Evolutionary conservation across 177 flowering plant species (phyloP).

Genomic region (Vitis hybrid): DNA sequence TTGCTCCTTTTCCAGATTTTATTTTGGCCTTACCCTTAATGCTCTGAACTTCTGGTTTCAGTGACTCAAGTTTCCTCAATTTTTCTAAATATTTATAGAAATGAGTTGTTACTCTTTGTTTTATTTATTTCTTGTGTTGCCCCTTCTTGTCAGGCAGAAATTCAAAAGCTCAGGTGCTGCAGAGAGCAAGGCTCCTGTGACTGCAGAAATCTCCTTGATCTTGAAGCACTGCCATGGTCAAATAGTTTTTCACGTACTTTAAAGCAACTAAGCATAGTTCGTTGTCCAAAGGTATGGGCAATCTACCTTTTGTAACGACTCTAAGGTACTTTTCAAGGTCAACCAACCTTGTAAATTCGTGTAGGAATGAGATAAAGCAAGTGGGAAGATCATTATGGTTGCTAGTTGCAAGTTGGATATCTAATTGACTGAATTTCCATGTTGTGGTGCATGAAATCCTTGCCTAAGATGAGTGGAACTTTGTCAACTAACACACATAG

Average conservation of each 20-base stretch:
- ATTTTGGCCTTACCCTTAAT: neutral
- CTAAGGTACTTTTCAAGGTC: neutral
- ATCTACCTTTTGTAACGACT: neutral
- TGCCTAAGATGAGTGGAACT: neutral
- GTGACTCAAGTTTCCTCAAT: neutral
- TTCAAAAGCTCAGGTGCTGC: slow-evolving; percentile 52
- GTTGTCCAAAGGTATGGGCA: slow-evolving; percentile 74
- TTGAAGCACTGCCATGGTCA: slow-evolving; percentile 62
- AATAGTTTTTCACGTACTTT: slow-evolving; percentile 50
- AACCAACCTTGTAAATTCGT: neutral
- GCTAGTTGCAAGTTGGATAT: too few species aligned
- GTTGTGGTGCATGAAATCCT: neutral
- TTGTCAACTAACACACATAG: neutral
- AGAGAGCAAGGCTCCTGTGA: slow-evolving; percentile 57
- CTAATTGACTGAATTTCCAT: too few species aligned
- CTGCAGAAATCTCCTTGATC: slow-evolving; percentile 46
- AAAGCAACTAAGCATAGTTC: slow-evolving; percentile 67
- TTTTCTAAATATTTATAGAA: neutral
- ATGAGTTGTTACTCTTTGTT: too few species aligned
- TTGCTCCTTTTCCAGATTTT: neutral
- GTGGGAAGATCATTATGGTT: too few species aligned
- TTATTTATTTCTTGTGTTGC: neutral
- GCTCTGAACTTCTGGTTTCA: neutral
- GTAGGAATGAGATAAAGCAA: too few species aligned
- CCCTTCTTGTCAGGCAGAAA: slow-evolving; percentile 45